phyloP scores from a whole-genome alignment of 2,329 filamentous ascomycete species.

The Apiospora saccharicola region DNA sequence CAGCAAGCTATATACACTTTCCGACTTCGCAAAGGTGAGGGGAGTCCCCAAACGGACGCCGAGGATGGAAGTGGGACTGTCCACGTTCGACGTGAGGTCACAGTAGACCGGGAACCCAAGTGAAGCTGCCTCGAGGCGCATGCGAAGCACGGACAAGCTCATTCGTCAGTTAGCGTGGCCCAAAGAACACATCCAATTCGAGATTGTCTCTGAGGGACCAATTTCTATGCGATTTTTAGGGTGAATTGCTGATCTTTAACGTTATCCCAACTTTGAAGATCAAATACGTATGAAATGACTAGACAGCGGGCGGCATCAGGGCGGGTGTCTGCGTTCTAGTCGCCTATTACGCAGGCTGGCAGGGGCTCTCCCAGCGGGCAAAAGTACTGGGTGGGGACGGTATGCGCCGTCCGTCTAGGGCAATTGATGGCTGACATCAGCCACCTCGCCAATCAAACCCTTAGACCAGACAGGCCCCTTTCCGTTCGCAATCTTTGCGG shows the following conservation, averaged over 20 bases:
- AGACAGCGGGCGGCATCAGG: not conserved
- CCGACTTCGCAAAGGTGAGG: not conserved
- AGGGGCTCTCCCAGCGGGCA: not conserved
- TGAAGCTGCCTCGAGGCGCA: not conserved
- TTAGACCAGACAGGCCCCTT: no score
- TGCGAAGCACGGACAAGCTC: not conserved
- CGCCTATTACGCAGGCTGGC: not conserved
- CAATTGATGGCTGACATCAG: slow-evolving; percentile 5
- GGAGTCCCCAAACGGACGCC: no score
- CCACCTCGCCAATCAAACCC: not conserved
- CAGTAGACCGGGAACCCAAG: not conserved
- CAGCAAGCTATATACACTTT: not conserved
- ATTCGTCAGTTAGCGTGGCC: not conserved
- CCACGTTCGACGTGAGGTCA: not conserved
- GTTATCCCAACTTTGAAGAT: no score
- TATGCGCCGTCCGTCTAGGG: not conserved
- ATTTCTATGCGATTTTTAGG: not conserved
- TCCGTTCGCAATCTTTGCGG: not conserved
- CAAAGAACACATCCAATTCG: not conserved
- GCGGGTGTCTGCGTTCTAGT: not conserved
- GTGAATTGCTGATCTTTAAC: no score
- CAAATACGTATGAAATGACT: no score
- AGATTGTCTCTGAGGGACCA: not conserved
- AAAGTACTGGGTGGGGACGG: not conserved
- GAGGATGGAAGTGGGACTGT: not conserved